Conservation (phyloP, 768 basidiomycete species). For the Tylopilus sp. region DNA sequence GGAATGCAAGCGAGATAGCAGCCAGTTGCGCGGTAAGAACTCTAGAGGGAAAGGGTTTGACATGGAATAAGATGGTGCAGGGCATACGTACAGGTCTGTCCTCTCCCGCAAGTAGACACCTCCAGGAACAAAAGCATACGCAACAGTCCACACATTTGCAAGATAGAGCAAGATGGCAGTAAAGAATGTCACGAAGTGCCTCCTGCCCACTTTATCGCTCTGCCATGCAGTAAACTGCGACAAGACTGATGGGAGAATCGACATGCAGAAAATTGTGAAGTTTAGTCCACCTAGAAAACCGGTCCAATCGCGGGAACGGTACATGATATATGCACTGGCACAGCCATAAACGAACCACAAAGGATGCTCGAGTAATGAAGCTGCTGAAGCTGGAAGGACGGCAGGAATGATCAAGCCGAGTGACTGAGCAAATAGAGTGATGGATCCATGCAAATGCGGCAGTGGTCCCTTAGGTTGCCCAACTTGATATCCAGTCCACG, state of each 20-base stretch:
- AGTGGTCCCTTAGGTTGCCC: constrained; percentile 61
- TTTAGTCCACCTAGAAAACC: constrained; percentile 69
- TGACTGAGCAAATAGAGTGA: constrained; percentile 63
- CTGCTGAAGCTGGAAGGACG: constrained; percentile 19
- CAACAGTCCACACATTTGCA: constrained; percentile 77
- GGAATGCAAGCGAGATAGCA: constrained; percentile 48
- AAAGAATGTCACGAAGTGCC: constrained; percentile 55
- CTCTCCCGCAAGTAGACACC: constrained; percentile 72
- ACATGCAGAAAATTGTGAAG: constrained; percentile 61
- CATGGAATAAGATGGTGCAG: neutral
- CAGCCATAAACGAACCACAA: constrained; percentile 54
- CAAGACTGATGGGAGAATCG: constrained; percentile 55
- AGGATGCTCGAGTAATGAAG: constrained; percentile 40
- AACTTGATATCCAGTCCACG: constrained; percentile 83
- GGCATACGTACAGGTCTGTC: constrained; percentile 59
- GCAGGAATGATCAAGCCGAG: constrained; percentile 50
- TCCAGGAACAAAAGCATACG: constrained; percentile 88
- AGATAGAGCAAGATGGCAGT: constrained; percentile 62
- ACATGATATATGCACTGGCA: constrained; percentile 53
- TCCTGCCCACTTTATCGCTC: constrained; percentile 41
- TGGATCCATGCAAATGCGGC: constrained; percentile 64
- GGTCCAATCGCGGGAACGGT: constrained; percentile 58
- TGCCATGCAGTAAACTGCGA: constrained; percentile 39
- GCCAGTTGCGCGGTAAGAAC: constrained; percentile 53
- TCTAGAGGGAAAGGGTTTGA: constrained; percentile 30